Conservation (phyloP, 169 alveolate genomes). For the Theileria annulata region DNA sequence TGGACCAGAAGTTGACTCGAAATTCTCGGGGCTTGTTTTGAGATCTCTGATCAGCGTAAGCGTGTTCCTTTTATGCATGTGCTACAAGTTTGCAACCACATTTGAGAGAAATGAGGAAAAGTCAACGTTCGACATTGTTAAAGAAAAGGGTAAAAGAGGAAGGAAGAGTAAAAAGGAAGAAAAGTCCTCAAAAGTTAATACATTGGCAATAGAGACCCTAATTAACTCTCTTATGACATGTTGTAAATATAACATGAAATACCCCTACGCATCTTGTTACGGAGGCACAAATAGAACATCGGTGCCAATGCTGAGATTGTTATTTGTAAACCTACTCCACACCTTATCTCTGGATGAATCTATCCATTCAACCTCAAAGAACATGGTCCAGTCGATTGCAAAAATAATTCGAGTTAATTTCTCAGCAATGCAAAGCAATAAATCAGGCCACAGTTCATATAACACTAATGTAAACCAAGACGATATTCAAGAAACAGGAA, state of each 20-base stretch:
- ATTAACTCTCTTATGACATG: constrained; percentile 39
- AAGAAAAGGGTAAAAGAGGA: constrained; percentile 28
- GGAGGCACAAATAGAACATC: constrained; percentile 47
- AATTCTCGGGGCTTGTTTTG: constrained; percentile 46
- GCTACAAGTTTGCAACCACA: constrained; percentile 40
- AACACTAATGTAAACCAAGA: neutral
- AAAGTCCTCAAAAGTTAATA: constrained; percentile 20
- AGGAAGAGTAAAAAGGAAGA: constrained; percentile 26
- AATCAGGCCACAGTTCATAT: neutral
- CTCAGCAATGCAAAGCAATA: constrained; percentile 32
- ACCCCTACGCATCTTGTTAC: constrained; percentile 47
- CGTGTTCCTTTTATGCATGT: constrained; percentile 48
- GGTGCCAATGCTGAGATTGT: constrained; percentile 41
- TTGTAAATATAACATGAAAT: neutral
- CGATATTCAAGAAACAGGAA: neutral
- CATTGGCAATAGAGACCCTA: constrained; percentile 43
- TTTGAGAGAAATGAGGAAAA: constrained; percentile 39
- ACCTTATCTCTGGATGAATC: constrained; percentile 27
- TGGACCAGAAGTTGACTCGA: constrained; percentile 21
- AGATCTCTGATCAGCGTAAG: constrained; percentile 52
- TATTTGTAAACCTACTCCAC: constrained; percentile 39
- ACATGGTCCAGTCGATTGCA: constrained; percentile 40
- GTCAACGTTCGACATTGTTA: constrained; percentile 12
- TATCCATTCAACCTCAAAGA: constrained; percentile 13
- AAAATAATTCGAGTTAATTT: constrained; percentile 24